A percentile compares a stretch with the other conserved stretches of the same genome.
phyloP scores from a whole-genome alignment of 179 eudicot genomes.

The Camellia oleifera region DNA sequence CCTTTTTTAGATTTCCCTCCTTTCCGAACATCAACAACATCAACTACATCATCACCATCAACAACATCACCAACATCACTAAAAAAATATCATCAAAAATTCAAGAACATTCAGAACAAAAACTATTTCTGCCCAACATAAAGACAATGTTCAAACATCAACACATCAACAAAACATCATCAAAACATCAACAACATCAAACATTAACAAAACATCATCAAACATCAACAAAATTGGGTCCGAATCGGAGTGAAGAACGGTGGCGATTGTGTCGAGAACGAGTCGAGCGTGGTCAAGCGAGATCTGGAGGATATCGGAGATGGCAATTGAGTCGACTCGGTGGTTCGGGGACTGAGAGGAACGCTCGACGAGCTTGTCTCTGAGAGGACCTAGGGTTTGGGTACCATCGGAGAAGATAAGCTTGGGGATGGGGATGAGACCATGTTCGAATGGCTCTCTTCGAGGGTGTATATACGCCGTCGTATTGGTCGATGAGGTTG shows the following conservation, averaged over 20 bases:
- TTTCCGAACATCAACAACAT: no score
- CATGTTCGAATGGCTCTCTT: constrained; percentile 70
- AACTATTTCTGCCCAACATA: no score
- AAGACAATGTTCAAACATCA: no score
- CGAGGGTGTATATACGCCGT: constrained; percentile 44
- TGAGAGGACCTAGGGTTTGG: constrained; percentile 48
- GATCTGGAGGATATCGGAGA: constrained; percentile 50
- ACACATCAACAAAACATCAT: no score
- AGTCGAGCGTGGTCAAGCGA: constrained; percentile 56
- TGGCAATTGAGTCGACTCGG: constrained; percentile 32
- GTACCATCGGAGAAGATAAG: constrained; percentile 76
- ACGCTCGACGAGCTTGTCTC: constrained; percentile 47
- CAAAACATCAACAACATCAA: no score
- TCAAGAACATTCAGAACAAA: no score
- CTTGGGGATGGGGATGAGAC: constrained; percentile 77
- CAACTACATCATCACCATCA: no score
- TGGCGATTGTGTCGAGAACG: constrained; percentile 51
- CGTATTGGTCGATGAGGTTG: constrained; percentile 20
- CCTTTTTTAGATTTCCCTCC: no score
- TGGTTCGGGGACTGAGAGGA: constrained; percentile 21
- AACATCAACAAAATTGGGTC: constrained; percentile 29
- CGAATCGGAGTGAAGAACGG: constrained; percentile 49
- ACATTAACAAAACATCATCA: no score
- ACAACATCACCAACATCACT: no score
- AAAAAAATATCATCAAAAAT: no score